Evolutionary conservation across 1,139 yeast species (phyloP).

Genomic region (Williopsis jadinii): DNA sequence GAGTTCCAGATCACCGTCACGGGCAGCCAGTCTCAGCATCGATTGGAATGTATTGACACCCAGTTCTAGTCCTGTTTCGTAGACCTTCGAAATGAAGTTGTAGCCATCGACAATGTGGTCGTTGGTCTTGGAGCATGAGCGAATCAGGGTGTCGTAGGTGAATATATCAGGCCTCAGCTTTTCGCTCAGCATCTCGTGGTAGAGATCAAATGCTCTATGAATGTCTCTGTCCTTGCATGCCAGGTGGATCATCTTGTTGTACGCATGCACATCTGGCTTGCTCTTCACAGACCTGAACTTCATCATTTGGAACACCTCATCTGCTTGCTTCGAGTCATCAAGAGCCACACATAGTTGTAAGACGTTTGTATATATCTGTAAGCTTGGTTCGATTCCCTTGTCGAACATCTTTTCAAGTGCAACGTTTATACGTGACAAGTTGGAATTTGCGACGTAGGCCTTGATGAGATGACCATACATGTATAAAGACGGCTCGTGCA

Average conservation of each 20-base stretch:
- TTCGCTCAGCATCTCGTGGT: constrained; percentile 55
- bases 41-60: constrained; percentile 45
- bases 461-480: constrained; percentile 41
- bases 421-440: constrained; percentile 29
- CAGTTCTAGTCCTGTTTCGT: constrained; percentile 36
- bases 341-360: constrained; percentile 59
- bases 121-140: constrained; percentile 58
- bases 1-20: constrained; percentile 72
- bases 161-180: constrained; percentile 37
- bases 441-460: constrained; percentile 24
- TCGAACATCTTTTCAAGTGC: constrained; percentile 31
- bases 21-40: constrained; percentile 67
- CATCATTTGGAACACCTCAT: constrained; percentile 75
- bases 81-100: constrained; percentile 67
- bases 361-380: constrained; percentile 54
- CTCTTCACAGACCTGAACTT: constrained; percentile 63
- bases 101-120: constrained; percentile 56
- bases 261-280: constrained; percentile 61
- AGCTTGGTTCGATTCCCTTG: constrained; percentile 46
- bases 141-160: constrained; percentile 60
- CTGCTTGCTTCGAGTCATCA: constrained; percentile 53
- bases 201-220: constrained; percentile 71
- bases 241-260: constrained; percentile 63
- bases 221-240: constrained; percentile 55
- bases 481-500: constrained; percentile 30